Conservation (phyloP, 2,329 filamentous ascomycete species). For the Bipolaris victoriae region DNA sequence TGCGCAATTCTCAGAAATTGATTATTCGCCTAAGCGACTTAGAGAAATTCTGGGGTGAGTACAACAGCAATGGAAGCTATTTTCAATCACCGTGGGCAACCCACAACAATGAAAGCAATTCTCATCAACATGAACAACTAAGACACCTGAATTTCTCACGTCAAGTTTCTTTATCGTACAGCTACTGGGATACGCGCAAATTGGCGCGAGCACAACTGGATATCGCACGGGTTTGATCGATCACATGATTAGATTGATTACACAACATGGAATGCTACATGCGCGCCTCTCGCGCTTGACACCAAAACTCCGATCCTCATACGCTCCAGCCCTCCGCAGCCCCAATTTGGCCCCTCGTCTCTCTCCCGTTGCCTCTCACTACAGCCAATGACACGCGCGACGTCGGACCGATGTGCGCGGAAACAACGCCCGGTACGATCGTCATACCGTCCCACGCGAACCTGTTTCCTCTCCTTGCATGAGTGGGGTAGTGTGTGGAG, state of each 20-base stretch:
- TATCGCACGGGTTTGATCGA: not conserved
- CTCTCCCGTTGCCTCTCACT: not conserved
- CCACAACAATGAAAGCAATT: no score
- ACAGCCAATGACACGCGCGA: constrained; percentile 1
- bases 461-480: not conserved
- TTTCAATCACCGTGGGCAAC: no score
- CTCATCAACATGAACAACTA: no score
- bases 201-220: no score
- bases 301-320: not conserved
- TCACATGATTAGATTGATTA: not conserved
- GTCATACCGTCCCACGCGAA: not conserved
- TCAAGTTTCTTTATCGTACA: no score
- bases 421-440: not conserved
- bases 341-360: not conserved
- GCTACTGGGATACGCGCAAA: no score
- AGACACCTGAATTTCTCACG: no score
- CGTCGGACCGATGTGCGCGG: constrained; percentile 2
- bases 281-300: not conserved
- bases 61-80: no score
- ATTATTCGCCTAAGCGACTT: no score
- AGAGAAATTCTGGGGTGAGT: no score
- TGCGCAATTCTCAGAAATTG: no score
- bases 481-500: not conserved
- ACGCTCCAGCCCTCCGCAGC: not conserved
- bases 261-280: not conserved